A percentile compares a stretch with the other conserved stretches of the same genome.
These are phyloP conservation scores for Fusarium sarcochroum DNA, from an alignment of 2,329 filamentous ascomycete species.

Conservation along the genomic window DNA sequence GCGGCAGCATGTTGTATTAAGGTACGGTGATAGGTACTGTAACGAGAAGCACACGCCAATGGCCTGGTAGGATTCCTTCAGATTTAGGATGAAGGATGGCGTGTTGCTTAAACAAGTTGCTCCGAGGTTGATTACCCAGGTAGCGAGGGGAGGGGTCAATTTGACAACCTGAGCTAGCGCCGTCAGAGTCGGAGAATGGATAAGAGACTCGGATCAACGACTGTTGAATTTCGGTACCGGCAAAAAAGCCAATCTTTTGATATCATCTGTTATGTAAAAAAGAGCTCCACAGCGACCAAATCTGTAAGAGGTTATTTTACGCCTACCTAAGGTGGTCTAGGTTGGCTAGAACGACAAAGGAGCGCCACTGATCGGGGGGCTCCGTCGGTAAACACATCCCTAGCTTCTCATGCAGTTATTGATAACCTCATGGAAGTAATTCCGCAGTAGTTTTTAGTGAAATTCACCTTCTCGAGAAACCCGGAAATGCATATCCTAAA, in stretches of 20 bases:
- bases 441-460: constrained; percentile 5
- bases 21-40: background rate
- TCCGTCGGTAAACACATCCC: constrained; percentile 35
- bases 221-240: background rate
- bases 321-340: background rate
- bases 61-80: background rate
- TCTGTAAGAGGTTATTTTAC: constrained; percentile 21
- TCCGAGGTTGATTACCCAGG: constrained; percentile 16
- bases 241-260: constrained; percentile 7
- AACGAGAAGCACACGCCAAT: background rate
- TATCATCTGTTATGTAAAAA: constrained; percentile 23
- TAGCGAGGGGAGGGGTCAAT: constrained; percentile 25
- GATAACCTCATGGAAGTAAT: constrained; percentile 20
- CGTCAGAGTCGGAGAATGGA: constrained; percentile 5
- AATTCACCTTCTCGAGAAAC: background rate
- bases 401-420: constrained; percentile 13
- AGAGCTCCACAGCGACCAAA: constrained; percentile 24
- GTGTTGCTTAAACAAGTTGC: constrained; percentile 10
- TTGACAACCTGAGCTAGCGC: constrained; percentile 21
- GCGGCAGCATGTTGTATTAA: constrained; percentile 26
- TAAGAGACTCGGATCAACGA: constrained; percentile 25
- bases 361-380: constrained; percentile 39
- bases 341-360: constrained; percentile 16
- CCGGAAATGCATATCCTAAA: background rate
- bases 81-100: constrained; percentile 1